A percentile compares a stretch with the other conserved stretches of the same genome.
Evolutionary conservation across 2,329 filamentous ascomycete genomes (phyloP).

Genomic region (Cryphonectria japonica): DNA sequence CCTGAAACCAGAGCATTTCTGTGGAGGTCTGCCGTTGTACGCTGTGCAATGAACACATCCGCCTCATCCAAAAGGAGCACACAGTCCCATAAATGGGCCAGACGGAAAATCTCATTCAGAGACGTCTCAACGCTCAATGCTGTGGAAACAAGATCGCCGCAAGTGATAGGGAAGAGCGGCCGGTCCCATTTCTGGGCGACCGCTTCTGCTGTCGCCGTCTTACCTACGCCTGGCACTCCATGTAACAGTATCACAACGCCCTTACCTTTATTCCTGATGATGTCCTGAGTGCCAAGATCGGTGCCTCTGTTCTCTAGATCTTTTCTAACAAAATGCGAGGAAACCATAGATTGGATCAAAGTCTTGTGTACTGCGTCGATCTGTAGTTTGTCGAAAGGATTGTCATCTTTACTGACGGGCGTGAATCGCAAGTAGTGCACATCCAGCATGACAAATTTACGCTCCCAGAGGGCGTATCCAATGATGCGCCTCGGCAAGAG

Average conservation of each 20-base stretch:
- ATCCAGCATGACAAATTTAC: slow-evolving; percentile 1
- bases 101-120: slow-evolving; percentile 35
- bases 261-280: slow-evolving; percentile 38
- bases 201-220: slow-evolving; percentile 45
- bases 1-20: slow-evolving; percentile 29
- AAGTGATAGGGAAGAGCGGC: slow-evolving; percentile 39
- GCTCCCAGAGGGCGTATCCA: slow-evolving; percentile 6
- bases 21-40: slow-evolving; percentile 30
- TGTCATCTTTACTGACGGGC: neutral
- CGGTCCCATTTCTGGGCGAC: slow-evolving; percentile 38
- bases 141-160: slow-evolving; percentile 37
- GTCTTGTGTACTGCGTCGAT: neutral
- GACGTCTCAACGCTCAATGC: slow-evolving; percentile 36
- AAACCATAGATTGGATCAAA: neutral
- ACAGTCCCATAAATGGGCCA: slow-evolving; percentile 43
- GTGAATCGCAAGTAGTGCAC: neutral
- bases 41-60: slow-evolving; percentile 45
- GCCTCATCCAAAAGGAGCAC: slow-evolving; percentile 46
- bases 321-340: neutral
- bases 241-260: slow-evolving; percentile 42
- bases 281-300: neutral
- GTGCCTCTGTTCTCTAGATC: neutral
- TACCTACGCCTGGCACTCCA: slow-evolving; percentile 43
- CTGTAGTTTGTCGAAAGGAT: neutral
- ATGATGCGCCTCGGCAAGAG: slow-evolving; percentile 8